Conservation (phyloP, 2,329 filamentous ascomycete species). For the Fusarium verrucosum region DNA sequence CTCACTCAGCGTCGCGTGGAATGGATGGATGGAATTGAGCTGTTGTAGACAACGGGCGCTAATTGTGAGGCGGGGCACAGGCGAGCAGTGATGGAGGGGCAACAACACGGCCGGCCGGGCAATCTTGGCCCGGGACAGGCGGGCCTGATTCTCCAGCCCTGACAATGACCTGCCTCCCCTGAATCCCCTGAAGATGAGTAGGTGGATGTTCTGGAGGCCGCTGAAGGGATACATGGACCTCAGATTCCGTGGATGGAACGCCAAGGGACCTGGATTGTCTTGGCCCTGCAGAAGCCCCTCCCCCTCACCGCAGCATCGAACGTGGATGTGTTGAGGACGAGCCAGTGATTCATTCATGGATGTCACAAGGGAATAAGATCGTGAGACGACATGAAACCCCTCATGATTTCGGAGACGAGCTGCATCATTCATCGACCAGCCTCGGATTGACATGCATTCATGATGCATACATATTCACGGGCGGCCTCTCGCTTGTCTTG, state of each 20-base stretch:
- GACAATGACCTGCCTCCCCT: neutral
- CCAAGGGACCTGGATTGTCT: conserved; percentile 34
- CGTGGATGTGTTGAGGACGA: conserved; percentile 12
- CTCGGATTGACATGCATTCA: neutral
- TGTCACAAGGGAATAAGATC: conserved; percentile 21
- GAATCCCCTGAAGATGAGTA: conserved; percentile 20
- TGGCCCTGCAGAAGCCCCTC: conserved; percentile 36
- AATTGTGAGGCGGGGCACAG: conserved; percentile 21
- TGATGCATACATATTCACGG: conserved; percentile 5
- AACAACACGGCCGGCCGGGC: too few relatives aligned
- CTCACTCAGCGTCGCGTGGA: conserved; percentile 15
- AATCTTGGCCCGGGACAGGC: neutral
- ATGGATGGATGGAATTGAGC: conserved; percentile 4
- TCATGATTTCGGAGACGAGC: conserved; percentile 1
- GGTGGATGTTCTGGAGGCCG: conserved; percentile 26
- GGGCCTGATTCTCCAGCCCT: conserved; percentile 22
- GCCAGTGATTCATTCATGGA: conserved; percentile 22
- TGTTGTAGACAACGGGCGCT: conserved; percentile 21
- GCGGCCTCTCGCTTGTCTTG: conserved; percentile 34
- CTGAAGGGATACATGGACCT: neutral
- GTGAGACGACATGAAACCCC: conserved; percentile 29
- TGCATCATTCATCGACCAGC: conserved; percentile 1
- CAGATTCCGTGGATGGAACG: neutral
- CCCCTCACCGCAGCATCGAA: conserved; percentile 35
- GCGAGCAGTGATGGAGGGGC: conserved; percentile 24